Evolutionary conservation across 1,284 basidiomycete species (phyloP), one percentile per base, ranked within the genome.

Genomic region (Meripilus lineatus): DNA sequence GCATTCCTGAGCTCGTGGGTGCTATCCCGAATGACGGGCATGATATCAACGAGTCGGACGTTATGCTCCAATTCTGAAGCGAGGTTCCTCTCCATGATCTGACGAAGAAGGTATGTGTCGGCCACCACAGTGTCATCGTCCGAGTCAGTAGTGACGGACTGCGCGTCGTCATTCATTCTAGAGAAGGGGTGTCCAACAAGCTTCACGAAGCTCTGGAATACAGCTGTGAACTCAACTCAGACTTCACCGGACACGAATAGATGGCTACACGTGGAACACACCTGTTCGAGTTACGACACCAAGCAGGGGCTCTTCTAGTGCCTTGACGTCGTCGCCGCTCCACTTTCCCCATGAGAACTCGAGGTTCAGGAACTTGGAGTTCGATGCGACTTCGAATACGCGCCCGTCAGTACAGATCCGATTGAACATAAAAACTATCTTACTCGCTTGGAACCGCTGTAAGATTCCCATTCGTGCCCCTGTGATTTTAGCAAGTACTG

Each of bases 271-370:
- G 17, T 18, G 40, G 20, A n/a, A 57, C 71, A 22, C 44, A 75
- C 75, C 59, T 14, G 70, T 58, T 13, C 73, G 64, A 34, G 70
- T 65, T 38, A 69, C 66, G 20, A 75, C 49, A 2, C 57, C 59
- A 34, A 65, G 63, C 25, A 79, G 54, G 25, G 75, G 72, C 23
- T 58, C 61, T 30, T 68, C 66, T 35, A 79, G 59, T 21, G 58
- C 64, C 51, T 68, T 71, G 23, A 79, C 59, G 46, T 82, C 79
- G 6, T 66, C 63, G 2, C 75, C 75, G 34, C 74, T 77, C 52
- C 79, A 71, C 6, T 72, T 64, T 3, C 79, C 78, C 49, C 71
- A 67, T 25, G 71, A 78, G 40, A 77, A 66, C 52, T 82, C 79
- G 5, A 74, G 58, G 44, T 75, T 71, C 2, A 76, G 66, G 49